Percentiles rank a stretch among this genome's conserved stretches.
phyloP scores from a whole-genome alignment of 148 eudicot species.

The Arctostaphylos glauca region DNA sequence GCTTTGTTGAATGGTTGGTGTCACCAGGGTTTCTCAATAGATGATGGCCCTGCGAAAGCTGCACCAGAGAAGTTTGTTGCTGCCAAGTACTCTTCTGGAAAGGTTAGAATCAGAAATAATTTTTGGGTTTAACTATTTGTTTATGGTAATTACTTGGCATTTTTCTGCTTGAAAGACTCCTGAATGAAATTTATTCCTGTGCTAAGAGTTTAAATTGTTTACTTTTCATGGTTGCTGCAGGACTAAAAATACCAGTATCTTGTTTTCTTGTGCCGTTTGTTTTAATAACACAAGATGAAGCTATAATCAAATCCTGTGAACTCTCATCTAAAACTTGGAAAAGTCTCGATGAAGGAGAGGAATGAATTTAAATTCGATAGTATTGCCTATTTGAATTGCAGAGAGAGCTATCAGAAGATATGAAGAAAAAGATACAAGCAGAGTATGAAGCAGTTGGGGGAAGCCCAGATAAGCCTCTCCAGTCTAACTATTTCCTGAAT shows the following conservation, averaged over 20 bases:
- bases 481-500: slow-evolving; percentile 88
- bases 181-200: slow-evolving; percentile 16
- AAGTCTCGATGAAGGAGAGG: slow-evolving; percentile 39
- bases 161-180: slow-evolving; percentile 12
- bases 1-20: slow-evolving; percentile 15
- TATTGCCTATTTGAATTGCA: slow-evolving; percentile 69
- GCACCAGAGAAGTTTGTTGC: slow-evolving; percentile 82
- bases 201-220: slow-evolving; percentile 21
- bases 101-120: slow-evolving; percentile 40
- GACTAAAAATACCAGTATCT: slow-evolving; percentile 51
- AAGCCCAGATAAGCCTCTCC: slow-evolving; percentile 91
- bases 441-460: slow-evolving; percentile 70
- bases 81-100: slow-evolving; percentile 79
- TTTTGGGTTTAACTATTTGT: background rate
- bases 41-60: slow-evolving; percentile 38
- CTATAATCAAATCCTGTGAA: slow-evolving; percentile 39
- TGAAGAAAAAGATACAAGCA: slow-evolving; percentile 90
- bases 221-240: slow-evolving; percentile 73
- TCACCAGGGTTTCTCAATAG: slow-evolving; percentile 71
- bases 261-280: slow-evolving; percentile 48
- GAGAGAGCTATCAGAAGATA: slow-evolving; percentile 76
- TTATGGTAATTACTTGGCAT: background rate
- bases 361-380: slow-evolving; percentile 48
- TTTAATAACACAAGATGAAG: slow-evolving; percentile 58
- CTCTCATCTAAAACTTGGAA: slow-evolving; percentile 39